A percentile compares a stretch with the other conserved stretches of the same genome.
Conservation (phyloP, 371 early-diverging fungal genomes). For the Batrachochytrium dendrobatidis region DNA sequence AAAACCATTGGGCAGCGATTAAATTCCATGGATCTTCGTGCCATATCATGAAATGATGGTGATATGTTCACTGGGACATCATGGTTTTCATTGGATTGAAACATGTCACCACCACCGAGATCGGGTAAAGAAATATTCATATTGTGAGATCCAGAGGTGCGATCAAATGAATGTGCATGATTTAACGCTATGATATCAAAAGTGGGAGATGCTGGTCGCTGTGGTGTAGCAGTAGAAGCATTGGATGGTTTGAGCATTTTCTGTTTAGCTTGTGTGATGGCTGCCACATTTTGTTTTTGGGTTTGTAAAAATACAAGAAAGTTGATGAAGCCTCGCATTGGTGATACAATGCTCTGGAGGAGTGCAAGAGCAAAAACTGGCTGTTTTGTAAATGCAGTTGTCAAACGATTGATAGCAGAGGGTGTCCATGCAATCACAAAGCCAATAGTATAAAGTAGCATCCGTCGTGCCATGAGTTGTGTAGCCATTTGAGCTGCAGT, state of each 20-base stretch:
- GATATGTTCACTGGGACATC: too few species aligned
- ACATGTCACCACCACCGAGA: too few species aligned
- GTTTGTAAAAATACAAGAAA: not conserved
- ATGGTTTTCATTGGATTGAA: too few species aligned
- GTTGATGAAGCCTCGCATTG: constrained; percentile 1
- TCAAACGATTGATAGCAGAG: not conserved
- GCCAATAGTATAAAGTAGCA: not conserved
- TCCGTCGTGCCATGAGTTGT: not conserved
- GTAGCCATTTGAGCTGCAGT: not conserved
- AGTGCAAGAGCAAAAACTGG: not conserved
- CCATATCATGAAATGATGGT: not conserved
- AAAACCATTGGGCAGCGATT: too few species aligned
- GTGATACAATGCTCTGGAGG: not conserved
- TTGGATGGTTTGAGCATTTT: not conserved
- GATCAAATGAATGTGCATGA: not conserved
- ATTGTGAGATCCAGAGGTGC: not conserved
- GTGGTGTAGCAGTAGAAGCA: not conserved
- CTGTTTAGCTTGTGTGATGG: not conserved
- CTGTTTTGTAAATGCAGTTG: not conserved
- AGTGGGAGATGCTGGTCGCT: not conserved
- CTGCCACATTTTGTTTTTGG: not conserved
- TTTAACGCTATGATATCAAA: not conserved
- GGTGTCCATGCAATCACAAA: not conserved
- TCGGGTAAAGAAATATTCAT: not conserved
- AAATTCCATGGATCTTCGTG: not conserved